phyloP scores from a whole-genome alignment of 139 green algal species.

The Astrephomene gubernaculifera region DNA sequence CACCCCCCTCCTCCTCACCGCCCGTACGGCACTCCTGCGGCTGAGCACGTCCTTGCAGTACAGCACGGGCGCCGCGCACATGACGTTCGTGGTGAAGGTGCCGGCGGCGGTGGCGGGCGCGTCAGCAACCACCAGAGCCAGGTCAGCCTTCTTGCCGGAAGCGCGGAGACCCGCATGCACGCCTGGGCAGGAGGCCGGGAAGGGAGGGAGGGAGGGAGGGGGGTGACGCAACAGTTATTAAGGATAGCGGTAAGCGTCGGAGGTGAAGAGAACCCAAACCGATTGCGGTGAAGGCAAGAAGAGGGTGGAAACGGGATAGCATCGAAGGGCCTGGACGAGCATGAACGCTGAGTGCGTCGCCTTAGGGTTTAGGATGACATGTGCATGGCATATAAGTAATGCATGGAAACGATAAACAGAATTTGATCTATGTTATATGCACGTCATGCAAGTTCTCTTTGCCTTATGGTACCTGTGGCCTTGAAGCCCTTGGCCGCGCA shows the following conservation, averaged over 20 bases:
- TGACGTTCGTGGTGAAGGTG: conserved; percentile 96
- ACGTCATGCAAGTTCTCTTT: no score
- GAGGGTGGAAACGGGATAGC: no score
- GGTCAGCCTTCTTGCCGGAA: conserved; percentile 88
- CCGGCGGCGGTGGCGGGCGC: conserved; percentile 80
- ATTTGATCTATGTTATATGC: no score
- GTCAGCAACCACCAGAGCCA: conserved; percentile 92
- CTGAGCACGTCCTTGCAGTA: conserved; percentile 93
- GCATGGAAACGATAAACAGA: no score
- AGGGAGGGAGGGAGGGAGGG: background rate
- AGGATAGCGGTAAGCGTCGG: no score
- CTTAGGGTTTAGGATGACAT: no score
- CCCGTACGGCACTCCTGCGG: conserved; percentile 71
- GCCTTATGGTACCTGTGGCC: conserved; percentile 66
- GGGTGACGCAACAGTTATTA: background rate
- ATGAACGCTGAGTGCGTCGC: no score
- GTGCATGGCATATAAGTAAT: no score
- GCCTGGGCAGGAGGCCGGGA: background rate
- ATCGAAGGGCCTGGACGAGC: no score
- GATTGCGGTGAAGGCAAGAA: no score
- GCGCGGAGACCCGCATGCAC: conserved; percentile 85
- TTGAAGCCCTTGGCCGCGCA: conserved; percentile 93
- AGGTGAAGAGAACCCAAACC: no score
- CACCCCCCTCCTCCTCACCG: conserved; percentile 54
- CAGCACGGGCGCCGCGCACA: conserved; percentile 94